phyloP scores from a whole-genome alignment of 805 yeast species.

The Candida tibetensis region DNA sequence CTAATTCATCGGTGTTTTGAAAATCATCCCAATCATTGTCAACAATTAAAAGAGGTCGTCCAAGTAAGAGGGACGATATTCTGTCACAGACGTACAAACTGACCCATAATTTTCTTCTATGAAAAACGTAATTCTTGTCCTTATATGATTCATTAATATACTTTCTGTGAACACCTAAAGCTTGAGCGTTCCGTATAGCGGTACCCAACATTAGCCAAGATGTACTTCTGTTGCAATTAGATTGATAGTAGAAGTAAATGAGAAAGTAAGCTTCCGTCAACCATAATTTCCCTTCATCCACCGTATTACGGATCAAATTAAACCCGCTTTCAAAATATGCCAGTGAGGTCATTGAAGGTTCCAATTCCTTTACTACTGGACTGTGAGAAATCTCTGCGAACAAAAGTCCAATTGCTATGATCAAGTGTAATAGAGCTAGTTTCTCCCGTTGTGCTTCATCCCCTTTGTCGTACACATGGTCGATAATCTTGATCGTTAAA shows the following conservation, averaged over 20 bases:
- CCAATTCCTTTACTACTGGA: constrained; percentile 18
- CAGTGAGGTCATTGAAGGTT: constrained; percentile 23
- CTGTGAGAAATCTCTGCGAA: constrained; percentile 31
- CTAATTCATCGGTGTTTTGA: constrained; percentile 16
- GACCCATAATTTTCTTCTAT: constrained; percentile 35
- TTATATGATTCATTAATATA: constrained; percentile 36
- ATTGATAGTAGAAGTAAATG: constrained; percentile 39
- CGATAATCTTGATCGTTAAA: constrained; percentile 24
- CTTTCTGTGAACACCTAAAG: constrained; percentile 40
- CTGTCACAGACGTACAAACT: constrained; percentile 34
- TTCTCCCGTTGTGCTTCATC: constrained; percentile 19
- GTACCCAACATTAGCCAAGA: constrained; percentile 45
- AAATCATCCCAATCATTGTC: constrained; percentile 41
- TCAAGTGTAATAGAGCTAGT: constrained; percentile 35
- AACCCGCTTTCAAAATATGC: constrained; percentile 36
- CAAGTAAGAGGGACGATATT: constrained; percentile 31
- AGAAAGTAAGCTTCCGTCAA: constrained; percentile 40
- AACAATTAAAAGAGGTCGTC: constrained; percentile 34
- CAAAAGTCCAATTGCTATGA: constrained; percentile 41
- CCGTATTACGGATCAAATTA: constrained; percentile 25
- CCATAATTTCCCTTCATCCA: constrained; percentile 43
- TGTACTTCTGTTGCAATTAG: constrained; percentile 36
- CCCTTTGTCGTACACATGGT: constrained; percentile 28
- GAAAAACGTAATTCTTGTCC: constrained; percentile 22
- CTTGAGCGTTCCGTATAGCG: constrained; percentile 42